These are phyloP conservation scores for Salix viminalis DNA, from an alignment of 345 rosid species.

Conservation along the genomic window DNA sequence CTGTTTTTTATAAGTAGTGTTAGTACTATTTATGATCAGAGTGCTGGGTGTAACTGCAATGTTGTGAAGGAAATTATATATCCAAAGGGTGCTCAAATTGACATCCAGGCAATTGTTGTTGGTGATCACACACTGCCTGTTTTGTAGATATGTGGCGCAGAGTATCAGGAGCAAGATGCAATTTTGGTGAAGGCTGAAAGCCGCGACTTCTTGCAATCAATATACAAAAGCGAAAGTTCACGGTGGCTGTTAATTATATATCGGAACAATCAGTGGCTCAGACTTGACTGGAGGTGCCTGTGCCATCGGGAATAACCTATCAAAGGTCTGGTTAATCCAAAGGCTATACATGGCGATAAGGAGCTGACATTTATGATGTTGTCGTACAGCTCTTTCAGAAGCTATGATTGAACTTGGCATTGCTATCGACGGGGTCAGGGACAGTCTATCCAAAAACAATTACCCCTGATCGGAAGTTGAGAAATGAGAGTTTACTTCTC, in stretches of 20 bases:
- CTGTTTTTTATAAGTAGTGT: too few relatives aligned
- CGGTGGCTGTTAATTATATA: constrained; percentile 65
- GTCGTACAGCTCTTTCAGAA: constrained; percentile 70
- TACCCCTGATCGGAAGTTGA: constrained; percentile 81
- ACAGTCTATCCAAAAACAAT: constrained; percentile 83
- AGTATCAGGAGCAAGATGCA: constrained; percentile 98
- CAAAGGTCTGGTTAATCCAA: constrained; percentile 78
- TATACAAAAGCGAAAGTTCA: constrained; percentile 89
- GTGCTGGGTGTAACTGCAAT: constrained; percentile 96
- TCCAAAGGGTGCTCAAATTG: constrained; percentile 88
- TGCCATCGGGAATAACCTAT: constrained; percentile 87
- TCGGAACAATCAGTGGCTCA: constrained; percentile 75
- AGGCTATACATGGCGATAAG: constrained; percentile 79
- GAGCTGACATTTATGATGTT: constrained; percentile 93
- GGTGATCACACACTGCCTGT: constrained; percentile 92
- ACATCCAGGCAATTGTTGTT: constrained; percentile 68
- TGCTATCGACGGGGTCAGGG: constrained; percentile 97
- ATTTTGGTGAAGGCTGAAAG: constrained; percentile 86
- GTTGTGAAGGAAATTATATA: constrained; percentile 94
- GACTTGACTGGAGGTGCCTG: constrained; percentile 84
- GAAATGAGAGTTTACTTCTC: constrained; percentile 61
- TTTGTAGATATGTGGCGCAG: too few relatives aligned
- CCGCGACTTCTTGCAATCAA: constrained; percentile 51
- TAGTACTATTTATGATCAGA: constrained; percentile 57
- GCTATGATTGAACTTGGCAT: constrained; percentile 91